These are phyloP conservation scores for Aspergillus chevalieri DNA, from an alignment of 2,329 filamentous ascomycete species.

Conservation along the genomic window DNA sequence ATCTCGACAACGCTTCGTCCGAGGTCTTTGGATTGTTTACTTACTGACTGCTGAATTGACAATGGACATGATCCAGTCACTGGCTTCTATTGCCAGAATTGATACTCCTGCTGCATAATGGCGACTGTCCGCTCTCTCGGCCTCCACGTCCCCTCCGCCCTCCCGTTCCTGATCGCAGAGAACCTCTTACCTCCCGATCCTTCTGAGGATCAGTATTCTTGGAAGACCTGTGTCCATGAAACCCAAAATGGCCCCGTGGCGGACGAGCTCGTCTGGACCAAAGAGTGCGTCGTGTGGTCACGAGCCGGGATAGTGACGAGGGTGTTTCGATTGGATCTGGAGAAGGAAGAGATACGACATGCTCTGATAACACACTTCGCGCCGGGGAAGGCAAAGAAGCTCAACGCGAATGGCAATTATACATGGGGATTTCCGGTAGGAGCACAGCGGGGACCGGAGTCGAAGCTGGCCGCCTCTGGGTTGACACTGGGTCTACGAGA, in stretches of 20 bases:
- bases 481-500: conserved; percentile 23
- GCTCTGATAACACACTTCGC: conserved; percentile 81
- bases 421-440: conserved; percentile 2
- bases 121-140: conserved; percentile 85
- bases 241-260: conserved; percentile 47
- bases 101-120: conserved; percentile 52
- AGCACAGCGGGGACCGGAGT: conserved; percentile 15
- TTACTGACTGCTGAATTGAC: conserved; percentile 8
- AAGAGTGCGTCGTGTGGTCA: conserved; percentile 78
- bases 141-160: conserved; percentile 77
- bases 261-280: conserved; percentile 75
- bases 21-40: not conserved
- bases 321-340: conserved; percentile 76
- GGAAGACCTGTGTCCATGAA: conserved; percentile 57
- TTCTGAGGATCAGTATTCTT: conserved; percentile 59
- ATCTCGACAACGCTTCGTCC: not conserved
- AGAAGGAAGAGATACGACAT: conserved; percentile 80
- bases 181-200: conserved; percentile 66
- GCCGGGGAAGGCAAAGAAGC: conserved; percentile 26
- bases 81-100: conserved; percentile 19
- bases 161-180: conserved; percentile 78
- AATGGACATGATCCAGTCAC: conserved; percentile 22
- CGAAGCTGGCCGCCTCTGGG: conserved; percentile 14
- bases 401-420: conserved; percentile 8
- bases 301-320: conserved; percentile 78